Evolutionary conservation across 768 basidiomycete species (phyloP), one percentile per base, ranked within the genome.

Genomic region (Auriculariales sp.): DNA sequence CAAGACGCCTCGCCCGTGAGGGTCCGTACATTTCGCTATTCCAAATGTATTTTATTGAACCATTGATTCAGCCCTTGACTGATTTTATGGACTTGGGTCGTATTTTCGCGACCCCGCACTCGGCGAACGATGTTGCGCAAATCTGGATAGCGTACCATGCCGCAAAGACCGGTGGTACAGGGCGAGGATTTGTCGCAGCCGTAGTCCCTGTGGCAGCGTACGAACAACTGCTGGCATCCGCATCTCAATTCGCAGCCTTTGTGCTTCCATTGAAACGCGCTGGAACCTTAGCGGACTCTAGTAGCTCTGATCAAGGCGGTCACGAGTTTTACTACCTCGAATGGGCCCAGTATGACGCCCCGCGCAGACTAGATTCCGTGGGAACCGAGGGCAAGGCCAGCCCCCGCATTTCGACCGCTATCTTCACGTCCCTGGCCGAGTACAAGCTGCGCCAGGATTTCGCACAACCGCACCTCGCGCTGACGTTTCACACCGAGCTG

Each of bases 361-460:
- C 89, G 0, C 73, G 72, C 1, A 64, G 70, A 3, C 83, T 85
- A 4, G 64, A 70, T 1, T 59, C 68, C n/a, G 59, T 56, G 14
- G 64, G 68, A 33, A 50, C 57, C 28, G 69, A 32, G 31, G n/a
- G n/a, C n/a, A n/a, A n/a, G n/a, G 6, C 22, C 28, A 44, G 79
- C 57, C 66, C 68, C 3, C 34, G 39, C 28, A 28, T 51, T 25
- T 78, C 91, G 4, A 92, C 91, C 0, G 72, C 94, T 48, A 71
- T 98, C 30, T 94, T 94, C 69, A 92, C 95, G 0, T 87, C 93
- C 2, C 71, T 98, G 35, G 82, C 85, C 56, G 94, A 97, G 66
- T 99, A 89, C 75, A 94, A 95, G 64, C 65, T 79, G 50, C 80
- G 84, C 33, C 73, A 74, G 48, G 73, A 82, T 15, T 97, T 83